Conservation (phyloP, 257 asterid genomes). For the Primulina huaijiensis region DNA sequence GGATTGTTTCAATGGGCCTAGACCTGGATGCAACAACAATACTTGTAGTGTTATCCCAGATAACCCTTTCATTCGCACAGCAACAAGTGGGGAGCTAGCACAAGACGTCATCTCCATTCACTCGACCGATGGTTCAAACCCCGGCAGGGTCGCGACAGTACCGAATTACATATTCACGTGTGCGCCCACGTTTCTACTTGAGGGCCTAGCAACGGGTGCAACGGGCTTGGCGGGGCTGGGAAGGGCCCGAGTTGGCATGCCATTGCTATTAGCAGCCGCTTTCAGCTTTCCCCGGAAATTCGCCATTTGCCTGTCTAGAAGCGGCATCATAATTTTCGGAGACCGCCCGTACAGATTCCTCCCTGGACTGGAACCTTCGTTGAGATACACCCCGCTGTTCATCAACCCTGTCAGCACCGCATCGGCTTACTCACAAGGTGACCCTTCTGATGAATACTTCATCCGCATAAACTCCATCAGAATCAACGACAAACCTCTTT, state of each 20-base stretch:
- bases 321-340: conserved; percentile 55
- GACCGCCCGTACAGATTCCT: conserved; percentile 55
- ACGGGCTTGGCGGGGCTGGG: conserved; percentile 61
- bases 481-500: conserved; percentile 31
- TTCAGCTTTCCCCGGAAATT: conserved; percentile 55
- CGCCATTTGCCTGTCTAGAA: conserved; percentile 44
- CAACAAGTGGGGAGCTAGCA: conserved; percentile 53
- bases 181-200: conserved; percentile 35
- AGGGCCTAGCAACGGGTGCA: conserved; percentile 42
- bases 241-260: conserved; percentile 42
- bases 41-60: conserved; percentile 38
- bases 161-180: conserved; percentile 46
- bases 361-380: conserved; percentile 29
- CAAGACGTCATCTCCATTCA: conserved; percentile 47
- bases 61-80: conserved; percentile 40
- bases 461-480: conserved; percentile 42
- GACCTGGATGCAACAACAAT: conserved; percentile 63
- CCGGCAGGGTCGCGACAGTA: conserved; percentile 32
- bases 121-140: conserved; percentile 47
- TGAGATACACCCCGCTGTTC: conserved; percentile 49
- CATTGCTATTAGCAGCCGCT: conserved; percentile 45
- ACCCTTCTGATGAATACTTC: conserved; percentile 60
- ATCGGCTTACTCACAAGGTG: conserved; percentile 31
- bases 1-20: conserved; percentile 36
- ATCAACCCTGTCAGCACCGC: conserved; percentile 65